Evolutionary conservation across 495 filamentous ascomycete genomes (phyloP), one percentile per base, ranked within the genome.

Genomic region (Penicillium fimorum): DNA sequence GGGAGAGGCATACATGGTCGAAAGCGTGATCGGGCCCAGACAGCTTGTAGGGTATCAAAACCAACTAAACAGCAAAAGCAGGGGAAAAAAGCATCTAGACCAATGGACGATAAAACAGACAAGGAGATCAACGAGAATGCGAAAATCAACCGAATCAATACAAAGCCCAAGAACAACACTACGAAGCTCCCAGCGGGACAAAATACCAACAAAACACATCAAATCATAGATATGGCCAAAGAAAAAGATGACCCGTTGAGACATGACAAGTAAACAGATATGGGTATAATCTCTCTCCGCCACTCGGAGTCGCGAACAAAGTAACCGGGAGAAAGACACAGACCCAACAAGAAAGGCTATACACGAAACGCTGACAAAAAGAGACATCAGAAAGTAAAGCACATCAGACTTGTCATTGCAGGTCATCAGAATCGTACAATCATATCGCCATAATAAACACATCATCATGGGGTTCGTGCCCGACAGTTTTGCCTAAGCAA

Each of bases 401-500:
- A 72, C 58, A 69, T 62, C 65, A 62, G 65, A 67, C 65, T 70
- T 64, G 65, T 72, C 72, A 66, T 75, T 68, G 68, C 67, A 75
- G 72, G 70, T 76, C 73, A 74, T 76, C 69, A 75, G 65, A 76
- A 73, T 76, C 73, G 66, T 76, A 75, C 72, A 75, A 74, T 72
- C 73, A 75, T 72, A 71, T 74, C 65, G 68, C 69, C 69, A 67
- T 71, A 69, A 67, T 59, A 52, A 66, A 38, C 57, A 57, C 64
- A 33, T 56, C 55, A 45, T 46, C 47, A 53, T 37, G 47, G 25
- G 41, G 32, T 40, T 57, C 33, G 50, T 54, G 51, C 51, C 62
- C 60, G 57, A 57, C 24, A 47, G 41, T 58, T 61, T 59, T 54
- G 60, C 61, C 60, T 62, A 55, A 55, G 59, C 55, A 51, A 47